Evolutionary conservation across 257 asterid species (phyloP).

Genomic region (Solanum acaule): DNA sequence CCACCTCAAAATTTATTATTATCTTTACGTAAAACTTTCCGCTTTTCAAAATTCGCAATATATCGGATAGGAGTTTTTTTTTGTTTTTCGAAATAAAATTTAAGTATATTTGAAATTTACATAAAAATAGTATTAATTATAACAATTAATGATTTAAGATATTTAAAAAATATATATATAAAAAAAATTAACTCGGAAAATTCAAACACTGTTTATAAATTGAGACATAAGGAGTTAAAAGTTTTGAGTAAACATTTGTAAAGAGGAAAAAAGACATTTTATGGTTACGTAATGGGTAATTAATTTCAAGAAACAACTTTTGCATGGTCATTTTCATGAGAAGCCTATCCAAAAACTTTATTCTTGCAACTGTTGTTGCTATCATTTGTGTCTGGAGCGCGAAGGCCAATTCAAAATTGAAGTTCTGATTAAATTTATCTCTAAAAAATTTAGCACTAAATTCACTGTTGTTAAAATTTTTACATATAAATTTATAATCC

Average conservation of each 20-base stretch:
- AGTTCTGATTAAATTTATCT: too few relatives aligned
- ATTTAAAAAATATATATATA: too few relatives aligned
- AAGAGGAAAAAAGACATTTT: background rate
- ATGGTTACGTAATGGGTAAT: background rate
- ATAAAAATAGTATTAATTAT: background rate
- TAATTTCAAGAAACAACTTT: background rate
- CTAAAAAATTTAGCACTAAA: too few relatives aligned
- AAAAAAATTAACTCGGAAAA: background rate
- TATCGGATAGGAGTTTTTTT: background rate
- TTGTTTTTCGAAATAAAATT: background rate
- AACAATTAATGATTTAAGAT: too few relatives aligned
- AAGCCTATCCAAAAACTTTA: background rate
- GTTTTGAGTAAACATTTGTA: background rate
- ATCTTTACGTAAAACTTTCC: too few relatives aligned
- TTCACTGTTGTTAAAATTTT: too few relatives aligned
- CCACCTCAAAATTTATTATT: background rate
- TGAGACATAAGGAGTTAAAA: background rate
- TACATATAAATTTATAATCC: too few relatives aligned
- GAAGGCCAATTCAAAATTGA: background rate
- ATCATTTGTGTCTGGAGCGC: too few relatives aligned
- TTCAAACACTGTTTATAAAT: background rate
- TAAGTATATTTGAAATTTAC: background rate
- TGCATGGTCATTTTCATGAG: background rate
- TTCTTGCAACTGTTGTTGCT: background rate
- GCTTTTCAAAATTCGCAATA: too few relatives aligned